phyloP scores from a whole-genome alignment of 129 eudicot species.

The Arctium lappa region DNA sequence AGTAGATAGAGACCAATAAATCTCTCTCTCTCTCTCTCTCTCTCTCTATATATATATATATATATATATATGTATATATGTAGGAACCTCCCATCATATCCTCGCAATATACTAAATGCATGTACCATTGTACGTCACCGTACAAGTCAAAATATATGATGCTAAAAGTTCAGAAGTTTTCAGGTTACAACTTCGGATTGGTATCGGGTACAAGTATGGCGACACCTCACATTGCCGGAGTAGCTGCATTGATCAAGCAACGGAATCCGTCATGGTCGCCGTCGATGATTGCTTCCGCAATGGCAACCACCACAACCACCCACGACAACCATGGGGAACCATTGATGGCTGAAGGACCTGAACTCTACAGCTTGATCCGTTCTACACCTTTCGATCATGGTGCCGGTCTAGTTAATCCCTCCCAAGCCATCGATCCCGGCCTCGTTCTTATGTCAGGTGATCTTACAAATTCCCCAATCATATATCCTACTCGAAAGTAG shows the following conservation, averaged over 20 bases:
- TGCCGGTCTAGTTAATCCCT: slow-evolving; percentile 72
- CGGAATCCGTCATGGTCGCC: slow-evolving; percentile 76
- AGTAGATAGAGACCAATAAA: too few species aligned
- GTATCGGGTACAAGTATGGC: slow-evolving; percentile 98
- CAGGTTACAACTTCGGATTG: slow-evolving; percentile 68
- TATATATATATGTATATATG: too few species aligned
- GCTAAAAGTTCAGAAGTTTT: slow-evolving; percentile 6
- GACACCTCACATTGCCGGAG: slow-evolving; percentile 88
- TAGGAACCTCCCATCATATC: not conserved
- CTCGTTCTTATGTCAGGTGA: slow-evolving; percentile 64
- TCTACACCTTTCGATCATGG: slow-evolving; percentile 93
- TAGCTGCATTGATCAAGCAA: slow-evolving; percentile 89
- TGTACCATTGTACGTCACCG: not conserved
- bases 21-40: too few species aligned
- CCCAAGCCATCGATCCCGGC: slow-evolving; percentile 74
- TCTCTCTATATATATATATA: too few species aligned
- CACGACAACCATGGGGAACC: slow-evolving; percentile 69
- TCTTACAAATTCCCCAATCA: not conserved
- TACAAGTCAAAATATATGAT: not conserved
- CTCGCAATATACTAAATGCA: not conserved
- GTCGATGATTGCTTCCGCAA: slow-evolving; percentile 90
- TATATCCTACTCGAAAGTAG: not conserved
- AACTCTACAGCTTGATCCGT: slow-evolving; percentile 37
- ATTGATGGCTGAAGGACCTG: slow-evolving; percentile 75
- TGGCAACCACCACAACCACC: slow-evolving; percentile 78